These are phyloP conservation scores for Neonectria sp. DNA, from an alignment of 2,329 filamentous ascomycete species.

Conservation along the genomic window DNA sequence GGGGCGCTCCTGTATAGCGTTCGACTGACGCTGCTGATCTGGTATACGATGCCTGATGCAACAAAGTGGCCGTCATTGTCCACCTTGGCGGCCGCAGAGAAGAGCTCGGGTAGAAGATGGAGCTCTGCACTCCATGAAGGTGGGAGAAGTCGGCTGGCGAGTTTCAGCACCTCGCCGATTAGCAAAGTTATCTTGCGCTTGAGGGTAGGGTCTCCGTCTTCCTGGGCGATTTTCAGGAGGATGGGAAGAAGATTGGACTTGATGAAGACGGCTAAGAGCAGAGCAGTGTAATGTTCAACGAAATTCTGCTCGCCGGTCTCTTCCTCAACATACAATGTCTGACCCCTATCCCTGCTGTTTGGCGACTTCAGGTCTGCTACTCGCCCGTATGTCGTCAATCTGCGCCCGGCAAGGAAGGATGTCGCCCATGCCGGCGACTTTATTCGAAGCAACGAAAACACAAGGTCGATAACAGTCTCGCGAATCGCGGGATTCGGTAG, in stretches of 20 bases:
- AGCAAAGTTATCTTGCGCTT: slow-evolving; percentile 92
- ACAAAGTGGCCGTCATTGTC: slow-evolving; percentile 80
- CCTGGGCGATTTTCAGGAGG: slow-evolving; percentile 76
- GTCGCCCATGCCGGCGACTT: slow-evolving; percentile 95
- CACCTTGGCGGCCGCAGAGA: slow-evolving; percentile 82
- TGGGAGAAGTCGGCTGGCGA: slow-evolving; percentile 89
- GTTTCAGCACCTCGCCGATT: slow-evolving; percentile 91
- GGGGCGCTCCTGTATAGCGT: slow-evolving; percentile 87
- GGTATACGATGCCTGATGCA: slow-evolving; percentile 93
- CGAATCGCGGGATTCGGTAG: slow-evolving; percentile 69
- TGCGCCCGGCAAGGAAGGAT: slow-evolving; percentile 91
- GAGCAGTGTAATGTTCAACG: slow-evolving; percentile 92
- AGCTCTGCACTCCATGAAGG: slow-evolving; percentile 85
- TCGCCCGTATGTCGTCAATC: slow-evolving; percentile 96
- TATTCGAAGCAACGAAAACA: slow-evolving; percentile 87
- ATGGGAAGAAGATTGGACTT: slow-evolving; percentile 80
- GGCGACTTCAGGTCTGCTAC: slow-evolving; percentile 86
- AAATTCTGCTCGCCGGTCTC: slow-evolving; percentile 84
- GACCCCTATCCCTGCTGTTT: slow-evolving; percentile 62
- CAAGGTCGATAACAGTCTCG: slow-evolving; percentile 88
- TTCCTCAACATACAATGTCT: slow-evolving; percentile 73
- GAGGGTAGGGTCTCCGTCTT: slow-evolving; percentile 77
- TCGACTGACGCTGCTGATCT: slow-evolving; percentile 96
- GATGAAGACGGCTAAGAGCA: slow-evolving; percentile 88
- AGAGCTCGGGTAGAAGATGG: slow-evolving; percentile 89